Evolutionary conservation across 805 yeast genomes (phyloP), one percentile per base, ranked within the genome.

Genomic region (Kodamaea laetipori): DNA sequence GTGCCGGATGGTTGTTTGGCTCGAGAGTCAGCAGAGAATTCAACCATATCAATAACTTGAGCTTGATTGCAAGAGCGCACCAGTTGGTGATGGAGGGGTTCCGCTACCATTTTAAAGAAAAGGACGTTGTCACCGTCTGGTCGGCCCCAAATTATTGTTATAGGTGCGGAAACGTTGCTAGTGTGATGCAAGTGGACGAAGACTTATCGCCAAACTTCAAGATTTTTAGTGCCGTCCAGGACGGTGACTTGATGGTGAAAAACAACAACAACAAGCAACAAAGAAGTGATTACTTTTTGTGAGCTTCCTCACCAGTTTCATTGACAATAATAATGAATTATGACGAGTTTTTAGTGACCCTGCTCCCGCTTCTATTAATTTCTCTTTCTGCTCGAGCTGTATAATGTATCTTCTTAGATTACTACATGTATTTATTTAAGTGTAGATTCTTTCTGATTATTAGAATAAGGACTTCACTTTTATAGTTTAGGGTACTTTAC

Each of bases 1-100:
- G 99, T 49, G 99, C 99, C 0, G 99, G 99, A 9, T 92, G 98
- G 98, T 69, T 92, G 41, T 92, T 92, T 63, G 99, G 99, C 17
- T 80, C 90, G 35, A 85, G 86, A 62, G 97, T 94, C 17, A 94
- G 96, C 12, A 72, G 97, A 45, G 98, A 94, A 65, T 94, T 94
- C 69, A 94, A 92, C 67, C 96, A 94, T 64, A 95, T 92, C 43
- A 92, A 94, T 63, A 90, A 90, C 51, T 72, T 94, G 48, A 81
- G 80, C 51, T 71, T 92, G 53, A 90, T 92, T 46, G 97, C 99
- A 8, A 77, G 99, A 56, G 98, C 98, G 0, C 99, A 92, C 69
- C 99, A 92, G 67, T 78, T 92, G 64, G 98, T 94, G 15, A 95
- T 94, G 97, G 99, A 92, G 63, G 99, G 99, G 1, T 92, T 89